Percentiles rank a stretch among this genome's conserved stretches.
These are phyloP conservation scores for Nannizziopsis arthrosporioides DNA, from an alignment of 2,329 filamentous ascomycete genomes.

Conservation along the genomic window DNA sequence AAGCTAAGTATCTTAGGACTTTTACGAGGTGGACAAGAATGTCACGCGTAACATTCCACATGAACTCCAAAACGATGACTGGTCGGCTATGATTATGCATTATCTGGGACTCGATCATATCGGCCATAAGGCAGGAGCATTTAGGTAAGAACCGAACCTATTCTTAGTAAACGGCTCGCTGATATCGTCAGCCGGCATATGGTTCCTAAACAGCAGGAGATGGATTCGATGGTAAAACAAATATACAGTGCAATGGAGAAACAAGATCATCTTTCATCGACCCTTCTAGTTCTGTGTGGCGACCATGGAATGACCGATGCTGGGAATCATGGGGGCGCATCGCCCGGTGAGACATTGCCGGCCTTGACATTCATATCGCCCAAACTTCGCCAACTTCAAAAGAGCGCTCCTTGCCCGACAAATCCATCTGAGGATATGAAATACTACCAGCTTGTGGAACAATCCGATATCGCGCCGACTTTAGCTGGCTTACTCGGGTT, in stretches of 20 bases:
- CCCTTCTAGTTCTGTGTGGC: conserved; percentile 74
- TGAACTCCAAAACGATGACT: conserved; percentile 67
- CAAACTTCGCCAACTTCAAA: conserved; percentile 53
- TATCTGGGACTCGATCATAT: conserved; percentile 96
- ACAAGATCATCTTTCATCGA: conserved; percentile 58
- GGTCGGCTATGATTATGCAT: conserved; percentile 88
- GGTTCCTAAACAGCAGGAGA: conserved; percentile 84
- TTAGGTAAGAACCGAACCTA: conserved; percentile 44
- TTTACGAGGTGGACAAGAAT: conserved; percentile 94
- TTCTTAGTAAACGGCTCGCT: conserved; percentile 11
- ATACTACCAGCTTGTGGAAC: conserved; percentile 77
- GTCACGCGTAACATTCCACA: conserved; percentile 77
- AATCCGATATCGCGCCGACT: conserved; percentile 87
- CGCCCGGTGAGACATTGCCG: conserved; percentile 84
- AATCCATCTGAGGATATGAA: conserved; percentile 58
- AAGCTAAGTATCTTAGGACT: conserved; percentile 52
- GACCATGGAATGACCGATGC: conserved; percentile 99
- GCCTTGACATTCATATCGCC: conserved; percentile 86
- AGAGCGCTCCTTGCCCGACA: conserved; percentile 41
- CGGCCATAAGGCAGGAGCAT: conserved; percentile 86
- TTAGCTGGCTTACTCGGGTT: conserved; percentile 77
- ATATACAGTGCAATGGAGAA: conserved; percentile 67
- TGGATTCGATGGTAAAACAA: conserved; percentile 68
- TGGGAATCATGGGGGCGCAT: conserved; percentile 91
- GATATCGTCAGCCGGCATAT: conserved; percentile 59